Conservation (phyloP, 768 basidiomycete genomes). For the Trametes cingulata region DNA sequence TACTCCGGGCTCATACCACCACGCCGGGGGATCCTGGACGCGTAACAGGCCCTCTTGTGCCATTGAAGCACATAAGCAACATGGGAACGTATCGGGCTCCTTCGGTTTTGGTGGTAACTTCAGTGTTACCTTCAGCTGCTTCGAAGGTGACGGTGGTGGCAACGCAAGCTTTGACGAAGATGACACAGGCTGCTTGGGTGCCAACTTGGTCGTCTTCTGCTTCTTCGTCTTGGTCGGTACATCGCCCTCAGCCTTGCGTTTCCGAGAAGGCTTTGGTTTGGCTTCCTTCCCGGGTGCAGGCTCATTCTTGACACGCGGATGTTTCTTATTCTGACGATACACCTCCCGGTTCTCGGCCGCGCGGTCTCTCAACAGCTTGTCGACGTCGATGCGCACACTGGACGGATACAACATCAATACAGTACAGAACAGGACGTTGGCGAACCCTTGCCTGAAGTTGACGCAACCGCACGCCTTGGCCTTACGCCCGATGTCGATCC, state of each 20-base stretch:
- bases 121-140: conserved; percentile 52
- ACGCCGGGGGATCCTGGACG: conserved; percentile 67
- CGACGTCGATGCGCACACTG: conserved; percentile 93
- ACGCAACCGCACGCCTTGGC: conserved; percentile 79
- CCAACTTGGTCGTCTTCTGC: conserved; percentile 37
- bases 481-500: conserved; percentile 84
- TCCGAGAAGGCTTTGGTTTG: conserved; percentile 29
- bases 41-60: conserved; percentile 55
- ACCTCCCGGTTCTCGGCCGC: conserved; percentile 43
- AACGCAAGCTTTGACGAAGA: conserved; percentile 9
- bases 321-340: conserved; percentile 11
- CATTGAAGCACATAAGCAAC: conserved; percentile 65
- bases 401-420: neutral
- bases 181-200: neutral
- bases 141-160: conserved; percentile 1
- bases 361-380: conserved; percentile 73
- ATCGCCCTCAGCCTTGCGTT: conserved; percentile 42
- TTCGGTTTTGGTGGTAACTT: conserved; percentile 66
- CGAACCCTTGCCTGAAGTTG: conserved; percentile 59
- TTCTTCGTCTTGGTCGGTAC: conserved; percentile 49
- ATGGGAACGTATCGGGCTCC: conserved; percentile 59
- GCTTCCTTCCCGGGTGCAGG: conserved; percentile 10
- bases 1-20: conserved; percentile 29
- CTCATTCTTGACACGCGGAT: neutral
- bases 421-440: neutral